Percentiles rank a stretch among this genome's conserved stretches.
phyloP scores from a whole-genome alignment of 805 yeast genomes.

The Yarrowia sp. region DNA sequence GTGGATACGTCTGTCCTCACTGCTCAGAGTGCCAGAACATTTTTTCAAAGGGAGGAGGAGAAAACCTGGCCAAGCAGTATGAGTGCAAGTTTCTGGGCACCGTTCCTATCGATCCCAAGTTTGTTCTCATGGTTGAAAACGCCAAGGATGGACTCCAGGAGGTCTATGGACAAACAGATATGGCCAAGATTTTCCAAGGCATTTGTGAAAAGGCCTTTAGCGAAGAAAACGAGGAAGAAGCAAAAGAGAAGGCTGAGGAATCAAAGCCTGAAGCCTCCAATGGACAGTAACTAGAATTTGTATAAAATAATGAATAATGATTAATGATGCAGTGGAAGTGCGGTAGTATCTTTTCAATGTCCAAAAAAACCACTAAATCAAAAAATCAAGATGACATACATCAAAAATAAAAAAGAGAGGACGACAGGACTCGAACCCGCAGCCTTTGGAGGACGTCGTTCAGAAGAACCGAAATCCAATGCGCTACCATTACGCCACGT shows the following conservation, averaged over 20 bases:
- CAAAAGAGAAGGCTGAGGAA: background rate
- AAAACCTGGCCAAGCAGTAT: constrained; percentile 58
- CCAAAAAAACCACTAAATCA: no score
- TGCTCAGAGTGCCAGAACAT: constrained; percentile 86
- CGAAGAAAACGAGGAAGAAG: constrained; percentile 10
- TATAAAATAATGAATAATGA: background rate
- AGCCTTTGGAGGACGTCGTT: no score
- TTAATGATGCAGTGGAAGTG: background rate
- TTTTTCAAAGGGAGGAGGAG: constrained; percentile 92
- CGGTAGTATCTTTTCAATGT: no score
- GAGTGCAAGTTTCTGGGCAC: constrained; percentile 72
- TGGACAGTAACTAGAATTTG: background rate
- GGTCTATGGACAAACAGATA: constrained; percentile 36
- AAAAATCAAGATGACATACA: no score
- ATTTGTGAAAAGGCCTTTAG: constrained; percentile 44
- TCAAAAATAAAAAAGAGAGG: constrained; percentile 13
- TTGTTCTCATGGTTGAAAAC: constrained; percentile 81
- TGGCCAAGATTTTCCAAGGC: constrained; percentile 45
- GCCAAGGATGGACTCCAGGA: constrained; percentile 37
- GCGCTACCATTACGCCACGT: no score
- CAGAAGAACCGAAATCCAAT: no score
- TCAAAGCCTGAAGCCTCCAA: background rate
- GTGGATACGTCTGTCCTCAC: constrained; percentile 92
- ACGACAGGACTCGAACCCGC: no score
- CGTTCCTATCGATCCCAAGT: constrained; percentile 89